Evolutionary conservation across 805 yeast species (phyloP), one percentile per base, ranked within the genome.

Genomic region (Hanseniaspora nectarophila): DNA sequence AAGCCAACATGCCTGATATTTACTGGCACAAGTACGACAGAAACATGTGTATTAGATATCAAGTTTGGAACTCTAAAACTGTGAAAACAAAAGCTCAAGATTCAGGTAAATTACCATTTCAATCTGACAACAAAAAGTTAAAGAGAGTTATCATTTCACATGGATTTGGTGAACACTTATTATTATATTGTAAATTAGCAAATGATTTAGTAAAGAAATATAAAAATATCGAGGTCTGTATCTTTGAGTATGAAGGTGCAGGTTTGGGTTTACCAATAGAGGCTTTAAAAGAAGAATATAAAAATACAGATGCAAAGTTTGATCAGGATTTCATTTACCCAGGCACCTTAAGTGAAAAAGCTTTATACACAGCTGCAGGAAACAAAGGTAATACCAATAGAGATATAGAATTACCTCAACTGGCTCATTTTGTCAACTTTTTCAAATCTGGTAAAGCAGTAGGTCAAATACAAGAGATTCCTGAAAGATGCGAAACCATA

Each of bases 221-320:
- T 21, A 54, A 57, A 12, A 89, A 90, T 0, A 81, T 74, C 61
- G 88, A 83, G 58, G 70, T 75, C 0, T 82, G 80, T 61, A 75
- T 76, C 60, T 85, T 76, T 63, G 87, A 80, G 62, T 90, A 83
- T 64, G 70, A 89, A 61, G 94, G 92, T 0, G 77, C 86, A 8
- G 89, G 89, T 2, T 72, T 49, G 68, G 49, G 82, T 31, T 23
- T 52, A 18, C 37, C 47, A 7, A 9, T 45, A 2, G 32, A 45
- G 4, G 37, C 16, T 42, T 33, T 49, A 9, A 26, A 42, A 13
- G 24, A 33, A 34, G 53, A 49, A 34, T 49, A 42, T 24, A 15
- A 28, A n/a, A 16, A 42, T 2, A 20, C 20, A 5, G 23, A 7
- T 16, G 4, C 16, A 16, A 24, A 20, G 9, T 37, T 28, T 2